A percentile compares a stretch with the other conserved stretches of the same genome.
Evolutionary conservation across 2,329 filamentous ascomycete species (phyloP).

Genomic region (Diaporthe capsici): DNA sequence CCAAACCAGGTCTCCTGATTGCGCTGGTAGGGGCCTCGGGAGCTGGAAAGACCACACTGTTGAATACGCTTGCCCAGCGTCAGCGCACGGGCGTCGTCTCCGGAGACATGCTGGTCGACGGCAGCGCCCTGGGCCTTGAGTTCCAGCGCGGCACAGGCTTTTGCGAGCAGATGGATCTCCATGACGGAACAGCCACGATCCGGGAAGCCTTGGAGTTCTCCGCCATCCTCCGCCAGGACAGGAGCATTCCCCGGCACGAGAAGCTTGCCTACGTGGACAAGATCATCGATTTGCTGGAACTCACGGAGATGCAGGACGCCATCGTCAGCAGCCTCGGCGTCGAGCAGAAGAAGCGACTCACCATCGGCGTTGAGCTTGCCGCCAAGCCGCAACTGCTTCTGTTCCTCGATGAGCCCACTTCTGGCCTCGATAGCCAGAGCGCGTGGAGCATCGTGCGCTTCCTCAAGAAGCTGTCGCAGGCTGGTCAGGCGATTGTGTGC

Average conservation of each 20-base stretch:
- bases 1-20: slow-evolving; percentile 84
- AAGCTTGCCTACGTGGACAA: slow-evolving; percentile 79
- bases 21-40: slow-evolving; percentile 86
- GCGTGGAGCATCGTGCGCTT: slow-evolving; percentile 81
- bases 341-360: slow-evolving; percentile 69
- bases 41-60: slow-evolving; percentile 86
- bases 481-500: slow-evolving; percentile 59
- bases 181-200: slow-evolving; percentile 76
- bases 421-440: slow-evolving; percentile 80
- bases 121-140: slow-evolving; percentile 71
- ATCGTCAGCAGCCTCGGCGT: slow-evolving; percentile 76
- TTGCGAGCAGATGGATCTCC: slow-evolving; percentile 80
- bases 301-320: slow-evolving; percentile 77
- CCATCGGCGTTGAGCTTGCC: slow-evolving; percentile 82
- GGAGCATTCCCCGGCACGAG: slow-evolving; percentile 68
- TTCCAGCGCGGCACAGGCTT: slow-evolving; percentile 81
- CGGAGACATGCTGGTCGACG: slow-evolving; percentile 70
- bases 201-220: slow-evolving; percentile 78
- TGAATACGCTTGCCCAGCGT: slow-evolving; percentile 82
- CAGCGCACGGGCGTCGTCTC: slow-evolving; percentile 74
- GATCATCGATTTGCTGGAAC: slow-evolving; percentile 78
- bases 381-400: slow-evolving; percentile 79
- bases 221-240: slow-evolving; percentile 75
- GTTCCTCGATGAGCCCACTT: slow-evolving; percentile 84
- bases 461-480: slow-evolving; percentile 72